phyloP scores from a whole-genome alignment of 2,329 filamentous ascomycete genomes.

The Metarhizium robertsii region DNA sequence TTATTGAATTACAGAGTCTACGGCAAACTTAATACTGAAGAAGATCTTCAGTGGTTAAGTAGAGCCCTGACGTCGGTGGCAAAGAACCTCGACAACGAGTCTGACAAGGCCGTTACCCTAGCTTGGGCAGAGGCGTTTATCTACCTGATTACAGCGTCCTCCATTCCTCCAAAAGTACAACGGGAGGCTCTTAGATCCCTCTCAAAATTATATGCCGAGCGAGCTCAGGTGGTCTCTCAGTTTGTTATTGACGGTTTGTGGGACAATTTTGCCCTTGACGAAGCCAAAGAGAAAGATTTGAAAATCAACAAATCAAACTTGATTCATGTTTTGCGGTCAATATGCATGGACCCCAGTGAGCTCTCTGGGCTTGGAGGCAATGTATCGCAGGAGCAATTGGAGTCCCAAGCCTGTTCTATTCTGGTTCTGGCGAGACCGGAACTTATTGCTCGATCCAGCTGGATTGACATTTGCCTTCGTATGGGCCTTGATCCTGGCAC shows the following conservation, averaged over 20 bases:
- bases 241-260: constrained; percentile 66
- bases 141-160: constrained; percentile 61
- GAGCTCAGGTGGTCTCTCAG: constrained; percentile 48
- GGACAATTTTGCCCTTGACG: constrained; percentile 64
- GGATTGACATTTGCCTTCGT: constrained; percentile 82
- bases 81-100: constrained; percentile 39
- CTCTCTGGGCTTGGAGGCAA: constrained; percentile 30
- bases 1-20: constrained; percentile 79
- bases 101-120: constrained; percentile 39
- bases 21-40: constrained; percentile 62
- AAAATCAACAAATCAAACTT: constrained; percentile 59
- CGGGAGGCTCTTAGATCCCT: constrained; percentile 54
- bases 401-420: constrained; percentile 65
- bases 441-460: constrained; percentile 67
- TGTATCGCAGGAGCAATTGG: constrained; percentile 41
- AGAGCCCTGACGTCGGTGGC: constrained; percentile 59
- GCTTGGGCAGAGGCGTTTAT: constrained; percentile 82
- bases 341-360: constrained; percentile 52
- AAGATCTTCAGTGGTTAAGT: constrained; percentile 71
- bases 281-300: constrained; percentile 66
- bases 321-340: constrained; percentile 48
- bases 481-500: constrained; percentile 75
- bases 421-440: constrained; percentile 71
- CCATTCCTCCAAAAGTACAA: constrained; percentile 51
- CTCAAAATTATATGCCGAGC: constrained; percentile 52